Base-by-base conservation (phyloP, 2,329 filamentous ascomycete genomes). In the Metarhizium rileyi region DNA sequence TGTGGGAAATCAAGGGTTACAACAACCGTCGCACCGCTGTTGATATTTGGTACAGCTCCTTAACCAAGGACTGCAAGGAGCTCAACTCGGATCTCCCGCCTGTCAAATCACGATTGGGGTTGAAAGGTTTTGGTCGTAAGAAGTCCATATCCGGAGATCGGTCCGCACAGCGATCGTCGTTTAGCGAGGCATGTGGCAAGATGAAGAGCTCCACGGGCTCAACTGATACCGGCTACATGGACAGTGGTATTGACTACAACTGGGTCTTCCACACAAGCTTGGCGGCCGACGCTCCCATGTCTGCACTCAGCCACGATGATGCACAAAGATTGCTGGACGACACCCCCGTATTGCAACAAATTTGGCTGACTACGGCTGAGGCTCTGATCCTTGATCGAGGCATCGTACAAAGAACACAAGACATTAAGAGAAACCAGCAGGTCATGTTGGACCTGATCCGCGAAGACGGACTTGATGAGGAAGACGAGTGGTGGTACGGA, bases 1-100 rank as follows among this genome's bases (percentile, higher is more conserved):
- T 84, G 33, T 84, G 81, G 81, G 79, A 83, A 58, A 79, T 81
- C 36, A 82, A 82, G 57, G 79, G 80, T 2, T 84, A 84, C 63
- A 84, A 81, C 58, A 70, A 69, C 47, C 71, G 81, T 28, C 72
- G 80, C 50, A 70, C 70, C 20, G 75, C 76, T 2, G 80, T 84
- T 16, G 81, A 84, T 57, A 66, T 59, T 5, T 84, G 80, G 80
- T 81, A 77, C 59, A 70, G 71, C 38, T 70, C 67, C 18, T 63
- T 84, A 8, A 69, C 70, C 1, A 74, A 69, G 51, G 74, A 74
- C 9, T 68, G 70, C 2, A 74, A 69, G 51, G 74, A 74, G 8
- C 51, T 57, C 14, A 49, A 52, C 47, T 62, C 53, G 5, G 74
- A 75, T 30, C 51, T 42, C 3, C 57, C 71, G 8, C 57, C 70